Percentiles rank a stretch among this genome's conserved stretches.
Conservation (phyloP, 2,329 filamentous ascomycete species). For the Chaetoscypha palmicola region DNA sequence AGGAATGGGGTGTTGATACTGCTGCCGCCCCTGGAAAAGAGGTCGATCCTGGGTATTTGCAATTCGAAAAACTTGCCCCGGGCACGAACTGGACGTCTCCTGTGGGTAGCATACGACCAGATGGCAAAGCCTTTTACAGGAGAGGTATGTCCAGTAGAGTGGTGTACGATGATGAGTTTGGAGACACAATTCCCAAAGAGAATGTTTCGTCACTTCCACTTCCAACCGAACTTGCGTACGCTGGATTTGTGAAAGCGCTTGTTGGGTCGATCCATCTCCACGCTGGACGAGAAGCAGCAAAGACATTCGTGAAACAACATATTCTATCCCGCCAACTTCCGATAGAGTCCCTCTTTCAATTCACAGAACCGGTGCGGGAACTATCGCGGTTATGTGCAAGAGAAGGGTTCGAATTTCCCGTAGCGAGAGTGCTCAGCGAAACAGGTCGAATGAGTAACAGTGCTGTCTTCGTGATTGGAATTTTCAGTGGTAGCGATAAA, state of each 20-base stretch:
- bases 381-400: constrained; percentile 75
- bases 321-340: constrained; percentile 74
- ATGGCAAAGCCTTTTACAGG: constrained; percentile 49
- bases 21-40: constrained; percentile 84
- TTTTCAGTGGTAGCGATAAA: constrained; percentile 86
- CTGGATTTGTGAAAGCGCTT: constrained; percentile 75
- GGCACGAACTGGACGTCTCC: constrained; percentile 35
- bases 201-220: constrained; percentile 22
- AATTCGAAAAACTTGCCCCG: constrained; percentile 54
- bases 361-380: constrained; percentile 77
- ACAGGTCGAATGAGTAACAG: constrained; percentile 79
- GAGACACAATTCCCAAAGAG: constrained; percentile 46
- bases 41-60: constrained; percentile 84
- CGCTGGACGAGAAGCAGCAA: constrained; percentile 68
- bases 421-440: constrained; percentile 83
- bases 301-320: constrained; percentile 77
- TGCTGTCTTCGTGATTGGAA: constrained; percentile 88
- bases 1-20: constrained; percentile 85
- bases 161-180: constrained; percentile 79
- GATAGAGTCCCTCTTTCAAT: constrained; percentile 71
- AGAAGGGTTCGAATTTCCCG: constrained; percentile 81
- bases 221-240: constrained; percentile 46
- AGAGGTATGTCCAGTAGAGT: constrained; percentile 70
- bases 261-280: constrained; percentile 83
- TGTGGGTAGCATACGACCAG: constrained; percentile 46